phyloP scores from a whole-genome alignment of 2,329 filamentous ascomycete genomes.

The Xylaria arbuscula region DNA sequence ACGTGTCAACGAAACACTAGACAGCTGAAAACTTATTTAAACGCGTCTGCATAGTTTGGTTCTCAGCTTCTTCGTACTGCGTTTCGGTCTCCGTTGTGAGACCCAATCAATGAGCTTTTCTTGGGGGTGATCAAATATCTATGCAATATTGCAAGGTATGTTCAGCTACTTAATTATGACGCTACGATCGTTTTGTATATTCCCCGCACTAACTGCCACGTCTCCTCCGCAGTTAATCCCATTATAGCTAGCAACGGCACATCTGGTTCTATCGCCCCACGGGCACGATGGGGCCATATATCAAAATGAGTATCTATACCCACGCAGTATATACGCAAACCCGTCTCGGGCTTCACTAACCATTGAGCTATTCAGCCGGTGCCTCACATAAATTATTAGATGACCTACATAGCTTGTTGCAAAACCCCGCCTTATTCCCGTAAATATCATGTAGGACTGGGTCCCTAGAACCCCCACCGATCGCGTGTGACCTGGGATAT shows the following conservation, averaged over 20 bases:
- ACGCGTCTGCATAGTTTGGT: background rate
- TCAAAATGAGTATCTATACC: background rate
- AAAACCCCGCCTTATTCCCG: background rate
- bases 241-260: background rate
- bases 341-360: background rate
- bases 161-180: conserved; percentile 1
- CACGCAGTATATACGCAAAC: background rate
- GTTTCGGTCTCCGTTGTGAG: background rate
- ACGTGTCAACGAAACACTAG: background rate
- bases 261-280: background rate
- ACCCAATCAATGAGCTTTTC: background rate
- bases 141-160: background rate
- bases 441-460: too few relatives aligned
- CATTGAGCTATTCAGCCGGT: background rate
- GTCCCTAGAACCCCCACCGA: too few relatives aligned
- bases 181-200: background rate
- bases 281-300: background rate
- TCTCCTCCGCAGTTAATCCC: background rate
- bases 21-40: background rate
- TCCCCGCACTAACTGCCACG: background rate
- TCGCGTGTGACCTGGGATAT: background rate
- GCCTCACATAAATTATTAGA: background rate
- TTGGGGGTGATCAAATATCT: too few relatives aligned
- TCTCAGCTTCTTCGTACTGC: background rate
- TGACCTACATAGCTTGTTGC: background rate